phyloP scores from a whole-genome alignment of 352 stramenopile genomes.

The Globisporangium spiculum region DNA sequence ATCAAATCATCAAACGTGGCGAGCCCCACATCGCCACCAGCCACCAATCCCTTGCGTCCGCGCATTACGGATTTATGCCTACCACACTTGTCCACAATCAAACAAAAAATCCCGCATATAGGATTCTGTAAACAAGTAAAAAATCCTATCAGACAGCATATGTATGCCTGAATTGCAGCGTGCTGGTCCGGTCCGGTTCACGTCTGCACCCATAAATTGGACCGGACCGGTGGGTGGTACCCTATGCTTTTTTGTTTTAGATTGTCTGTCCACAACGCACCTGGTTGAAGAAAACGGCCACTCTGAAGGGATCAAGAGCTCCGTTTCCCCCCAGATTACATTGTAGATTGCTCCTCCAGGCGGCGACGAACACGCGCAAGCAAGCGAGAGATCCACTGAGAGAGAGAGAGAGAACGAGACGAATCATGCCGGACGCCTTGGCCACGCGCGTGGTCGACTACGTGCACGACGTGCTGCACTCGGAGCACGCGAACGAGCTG shows the following conservation, averaged over 20 bases:
- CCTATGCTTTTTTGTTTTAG: not conserved
- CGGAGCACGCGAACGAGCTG: conserved; percentile 55
- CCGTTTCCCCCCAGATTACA: conserved; percentile 2
- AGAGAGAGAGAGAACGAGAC: not conserved
- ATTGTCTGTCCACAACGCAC: not conserved
- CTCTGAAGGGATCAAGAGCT: not conserved
- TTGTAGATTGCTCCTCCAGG: not conserved
- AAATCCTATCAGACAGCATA: conserved; percentile 8
- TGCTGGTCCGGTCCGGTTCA: not conserved
- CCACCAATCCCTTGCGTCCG: conserved; percentile 27
- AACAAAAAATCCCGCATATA: conserved; percentile 20
- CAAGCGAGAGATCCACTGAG: not conserved
- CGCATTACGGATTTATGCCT: not conserved
- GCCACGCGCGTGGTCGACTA: conserved; percentile 62
- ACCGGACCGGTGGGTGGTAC: conserved; percentile 4
- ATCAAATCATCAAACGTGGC: not conserved
- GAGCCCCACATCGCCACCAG: conserved; percentile 2
- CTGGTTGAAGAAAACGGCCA: conserved; percentile 9
- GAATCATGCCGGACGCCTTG: conserved; percentile 46
- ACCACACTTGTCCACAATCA: not conserved
- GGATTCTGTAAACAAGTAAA: not conserved
- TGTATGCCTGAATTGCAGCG: not conserved
- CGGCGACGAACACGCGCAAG: not conserved
- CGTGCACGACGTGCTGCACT: conserved; percentile 80
- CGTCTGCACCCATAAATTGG: not conserved